Percentiles rank a stretch among this genome's conserved stretches.
These are phyloP conservation scores for Phylloporus arenicola DNA, from an alignment of 768 basidiomycete genomes.

Conservation along the genomic window DNA sequence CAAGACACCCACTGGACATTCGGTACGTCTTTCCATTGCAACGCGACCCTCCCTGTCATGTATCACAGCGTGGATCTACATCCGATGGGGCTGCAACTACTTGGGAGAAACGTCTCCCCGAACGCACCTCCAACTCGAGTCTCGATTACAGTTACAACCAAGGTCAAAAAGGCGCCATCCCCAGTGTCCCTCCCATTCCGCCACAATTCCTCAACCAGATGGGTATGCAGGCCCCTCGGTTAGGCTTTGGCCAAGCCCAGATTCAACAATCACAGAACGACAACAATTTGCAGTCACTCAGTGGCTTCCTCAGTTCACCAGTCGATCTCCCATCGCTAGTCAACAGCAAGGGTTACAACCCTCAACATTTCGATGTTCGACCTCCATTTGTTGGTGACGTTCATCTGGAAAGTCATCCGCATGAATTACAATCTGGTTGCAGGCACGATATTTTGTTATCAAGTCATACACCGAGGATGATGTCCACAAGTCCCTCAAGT, in stretches of 20 bases:
- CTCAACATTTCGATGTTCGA: conserved; percentile 72
- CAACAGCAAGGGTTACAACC: conserved; percentile 88
- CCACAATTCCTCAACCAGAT: conserved; percentile 65
- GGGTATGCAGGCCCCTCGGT: conserved; percentile 33
- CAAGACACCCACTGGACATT: conserved; percentile 51
- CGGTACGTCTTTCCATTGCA: conserved; percentile 43
- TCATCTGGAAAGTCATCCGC: neutral
- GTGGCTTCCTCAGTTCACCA: conserved; percentile 55
- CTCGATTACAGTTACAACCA: conserved; percentile 55
- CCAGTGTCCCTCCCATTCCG: conserved; percentile 70
- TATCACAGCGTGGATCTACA: conserved; percentile 31
- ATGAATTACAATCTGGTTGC: conserved; percentile 6
- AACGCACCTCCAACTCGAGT: conserved; percentile 64
- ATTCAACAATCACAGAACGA: conserved; percentile 25
- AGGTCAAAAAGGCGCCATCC: conserved; percentile 38
- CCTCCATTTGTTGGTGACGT: conserved; percentile 62
- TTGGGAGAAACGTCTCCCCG: conserved; percentile 58
- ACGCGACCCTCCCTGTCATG: conserved; percentile 35
- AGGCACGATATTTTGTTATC: conserved; percentile 96
- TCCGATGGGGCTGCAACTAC: conserved; percentile 30
- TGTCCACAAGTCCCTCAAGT: conserved; percentile 96
- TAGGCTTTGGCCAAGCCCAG: conserved; percentile 32
- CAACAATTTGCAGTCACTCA: conserved; percentile 34
- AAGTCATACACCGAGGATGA: conserved; percentile 99
- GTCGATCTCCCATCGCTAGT: conserved; percentile 85